Evolutionary conservation across 805 yeast species (phyloP), one percentile per base, ranked within the genome.

Genomic region (Candida namnaoensis): DNA sequence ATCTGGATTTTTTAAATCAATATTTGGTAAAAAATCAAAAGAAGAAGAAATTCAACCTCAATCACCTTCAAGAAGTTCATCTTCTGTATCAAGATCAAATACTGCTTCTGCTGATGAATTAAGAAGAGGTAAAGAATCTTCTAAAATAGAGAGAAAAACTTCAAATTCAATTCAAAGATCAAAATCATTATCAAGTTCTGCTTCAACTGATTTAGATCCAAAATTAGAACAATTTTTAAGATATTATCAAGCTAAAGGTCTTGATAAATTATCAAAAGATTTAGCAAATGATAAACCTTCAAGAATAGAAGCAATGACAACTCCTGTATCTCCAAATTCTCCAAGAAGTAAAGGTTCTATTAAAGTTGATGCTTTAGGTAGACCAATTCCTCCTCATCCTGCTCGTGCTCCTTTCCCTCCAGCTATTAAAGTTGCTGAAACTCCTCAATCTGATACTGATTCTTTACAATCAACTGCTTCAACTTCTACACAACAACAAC

Each of bases 351-450:
- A 19, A 27, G 19, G 19, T 37, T 32, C 36, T 14, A 39, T 36
- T 40, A 57, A 53, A 36, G 55, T 62, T 30, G 74, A 68, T 43
- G 59, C 52, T 1, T 60, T 60, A 32, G 73, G 72, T 1, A 66
- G 73, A 47, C 71, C 69, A 7, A 58, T 76, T 8, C 82, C 81
- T 3, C 58, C 73, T 5, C 80, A 74, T 50, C 80, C 80, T 2
- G 54, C 53, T 24, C 52, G 43, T 38, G 68, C 80, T 2, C 66
- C 61, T 32, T 52, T 71, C 13, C 79, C 78, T 6, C 66, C 80
- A 3, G 78, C 78, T 1, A 58, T 76, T n/a, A n/a, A n/a, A n/a
- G n/a, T n/a, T n/a, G n/a, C n/a, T 9, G 28, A 27, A 7, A 7
- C 9, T 27, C 9, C 9, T 27, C 9, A 7, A n/a, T 44, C 37